These are phyloP conservation scores for Alopecurus myosuroides DNA, from an alignment of 176 grass and related monocot genomes.

Conservation along the genomic window DNA sequence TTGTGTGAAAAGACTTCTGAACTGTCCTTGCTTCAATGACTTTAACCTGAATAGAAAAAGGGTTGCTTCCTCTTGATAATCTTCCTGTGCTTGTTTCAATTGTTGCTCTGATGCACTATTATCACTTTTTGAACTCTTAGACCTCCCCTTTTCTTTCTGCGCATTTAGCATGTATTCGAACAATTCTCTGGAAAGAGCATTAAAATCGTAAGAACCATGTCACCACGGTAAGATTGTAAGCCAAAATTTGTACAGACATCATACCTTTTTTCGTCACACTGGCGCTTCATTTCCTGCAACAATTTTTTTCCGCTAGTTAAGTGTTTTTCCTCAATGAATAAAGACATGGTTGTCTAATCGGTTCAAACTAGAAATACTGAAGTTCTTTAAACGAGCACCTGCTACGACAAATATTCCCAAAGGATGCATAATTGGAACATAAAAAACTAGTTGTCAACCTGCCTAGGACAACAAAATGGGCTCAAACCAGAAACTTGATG, in stretches of 20 bases:
- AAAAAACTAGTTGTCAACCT: not conserved
- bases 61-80: conserved; percentile 85
- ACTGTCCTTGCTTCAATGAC: conserved; percentile 96
- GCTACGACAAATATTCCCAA: not conserved
- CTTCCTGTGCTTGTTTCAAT: conserved; percentile 83
- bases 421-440: not conserved
- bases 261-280: conserved; percentile 96
- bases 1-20: conserved; percentile 94
- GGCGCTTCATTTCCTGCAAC: conserved; percentile 93
- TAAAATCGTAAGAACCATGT: conserved; percentile 19
- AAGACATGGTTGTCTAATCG: not conserved
- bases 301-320: conserved; percentile 14
- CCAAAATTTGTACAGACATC: not conserved
- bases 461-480: not conserved
- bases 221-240: not conserved
- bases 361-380: not conserved
- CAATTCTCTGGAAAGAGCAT: conserved; percentile 66
- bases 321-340: not conserved
- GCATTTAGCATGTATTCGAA: conserved; percentile 67
- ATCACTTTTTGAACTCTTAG: conserved; percentile 63
- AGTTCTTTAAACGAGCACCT: not conserved
- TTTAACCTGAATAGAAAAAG: conserved; percentile 93
- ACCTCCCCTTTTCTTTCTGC: conserved; percentile 70
- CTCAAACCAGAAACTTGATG: conserved; percentile 1
- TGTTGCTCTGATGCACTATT: conserved; percentile 56